Evolutionary conservation across 371 early-diverging fungal genomes (phyloP).

Genomic region (Funneliformis caledonium): DNA sequence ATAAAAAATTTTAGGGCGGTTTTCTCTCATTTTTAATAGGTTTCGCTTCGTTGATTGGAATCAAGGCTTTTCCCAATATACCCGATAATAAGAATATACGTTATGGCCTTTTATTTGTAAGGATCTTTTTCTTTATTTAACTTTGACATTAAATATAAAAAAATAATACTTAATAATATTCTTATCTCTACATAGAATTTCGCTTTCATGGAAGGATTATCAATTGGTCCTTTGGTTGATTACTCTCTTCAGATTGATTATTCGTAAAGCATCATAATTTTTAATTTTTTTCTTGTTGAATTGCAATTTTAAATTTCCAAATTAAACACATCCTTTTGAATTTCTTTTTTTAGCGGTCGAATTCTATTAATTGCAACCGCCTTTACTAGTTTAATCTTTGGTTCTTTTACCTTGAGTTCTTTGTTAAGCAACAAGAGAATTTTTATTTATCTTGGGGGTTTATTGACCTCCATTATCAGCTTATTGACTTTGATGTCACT

Average conservation of each 20-base stretch:
- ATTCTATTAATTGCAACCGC: conserved; percentile 40
- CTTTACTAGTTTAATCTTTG: conserved; percentile 48
- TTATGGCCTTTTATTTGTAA: conserved; percentile 35
- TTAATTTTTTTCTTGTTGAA: background rate
- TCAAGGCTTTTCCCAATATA: conserved; percentile 1
- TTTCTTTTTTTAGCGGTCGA: background rate
- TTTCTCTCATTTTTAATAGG: conserved; percentile 33
- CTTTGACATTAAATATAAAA: background rate
- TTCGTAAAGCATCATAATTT: background rate
- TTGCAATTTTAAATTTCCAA: background rate
- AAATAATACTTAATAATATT: background rate
- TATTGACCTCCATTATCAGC: conserved; percentile 45
- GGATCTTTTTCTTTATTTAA: background rate
- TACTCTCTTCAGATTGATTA: background rate
- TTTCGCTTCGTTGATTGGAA: conserved; percentile 22
- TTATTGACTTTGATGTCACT: conserved; percentile 43
- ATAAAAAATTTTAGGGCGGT: conserved; percentile 29
- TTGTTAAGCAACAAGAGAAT: conserved; percentile 45
- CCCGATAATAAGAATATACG: conserved; percentile 15
- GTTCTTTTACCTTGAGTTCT: conserved; percentile 47
- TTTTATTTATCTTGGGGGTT: conserved; percentile 48
- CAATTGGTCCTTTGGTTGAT: conserved; percentile 32
- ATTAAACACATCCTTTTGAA: background rate
- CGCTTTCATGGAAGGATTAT: conserved; percentile 41
- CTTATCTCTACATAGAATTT: conserved; percentile 13